Evolutionary conservation across 2,329 filamentous ascomycete species (phyloP), one percentile per base, ranked within the genome.

Genomic region (Microdochium trichocladiopsis): DNA sequence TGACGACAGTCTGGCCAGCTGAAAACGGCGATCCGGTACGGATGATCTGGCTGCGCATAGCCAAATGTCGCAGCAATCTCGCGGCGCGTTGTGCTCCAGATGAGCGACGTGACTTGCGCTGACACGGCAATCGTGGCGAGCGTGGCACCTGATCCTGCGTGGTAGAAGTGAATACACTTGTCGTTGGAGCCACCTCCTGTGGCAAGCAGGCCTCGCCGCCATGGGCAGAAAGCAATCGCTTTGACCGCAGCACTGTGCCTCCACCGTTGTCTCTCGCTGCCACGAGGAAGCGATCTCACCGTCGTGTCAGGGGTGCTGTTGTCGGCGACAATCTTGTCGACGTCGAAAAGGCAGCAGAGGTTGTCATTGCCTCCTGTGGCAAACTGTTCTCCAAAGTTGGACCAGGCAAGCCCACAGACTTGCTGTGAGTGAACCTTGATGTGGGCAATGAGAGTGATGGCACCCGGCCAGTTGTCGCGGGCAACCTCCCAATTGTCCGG

Each of bases 11-110:
- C 87, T 0, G 94, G 94, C 94, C 94, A 97, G 47, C 87, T 87
- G 69, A 96, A 99, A 9, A 97, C 86, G 2, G 91, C 94, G 57
- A 99, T 89, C 21, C 94, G 85, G 60, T 87, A 89, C 0, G 88
- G 83, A 63, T 99, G 94, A 43, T 95, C 89, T 1, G 93, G 91
- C 59, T 95, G 87, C 3, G 92, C 84, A 64, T 95, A 97, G 4
- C 94, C 93, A 69, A 99, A 96, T 0, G 93, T 96, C 1, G 91
- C 94, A 1, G 83, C 89, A 57, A 99, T 94, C 67, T 97, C 94
- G 36, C 88, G 84, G 11, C 88, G 80, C 11, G 85, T 93, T 25
- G 80, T 87, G 51, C 88, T 94, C 93, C 90, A 99, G 54, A 96
- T 86, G 25, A 99, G 77, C 48, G 88, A 88, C 1, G 94, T 99